These are phyloP conservation scores for Chytridiales sp. DNA, from an alignment of 371 early-diverging fungal species.

Conservation along the genomic window DNA sequence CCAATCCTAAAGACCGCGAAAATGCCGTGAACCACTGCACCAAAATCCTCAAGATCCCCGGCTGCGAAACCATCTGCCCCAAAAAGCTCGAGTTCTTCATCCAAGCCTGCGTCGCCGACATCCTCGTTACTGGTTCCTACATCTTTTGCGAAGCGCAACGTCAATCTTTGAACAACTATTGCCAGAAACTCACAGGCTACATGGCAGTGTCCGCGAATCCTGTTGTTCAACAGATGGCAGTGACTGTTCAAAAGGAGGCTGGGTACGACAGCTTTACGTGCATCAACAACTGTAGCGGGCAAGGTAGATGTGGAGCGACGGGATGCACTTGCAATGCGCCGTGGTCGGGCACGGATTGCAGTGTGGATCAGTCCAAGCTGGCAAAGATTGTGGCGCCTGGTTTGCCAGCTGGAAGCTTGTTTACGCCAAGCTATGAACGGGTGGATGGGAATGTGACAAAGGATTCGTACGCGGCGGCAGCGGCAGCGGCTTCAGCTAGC, in stretches of 20 bases:
- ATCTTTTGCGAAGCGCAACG: slow-evolving; percentile 10
- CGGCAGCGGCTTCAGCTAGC: too few species aligned
- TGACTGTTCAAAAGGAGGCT: neutral
- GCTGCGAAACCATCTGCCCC: slow-evolving; percentile 5
- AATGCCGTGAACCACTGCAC: slow-evolving; percentile 8
- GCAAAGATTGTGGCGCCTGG: too few species aligned
- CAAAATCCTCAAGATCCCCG: slow-evolving; percentile 8
- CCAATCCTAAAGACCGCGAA: too few species aligned
- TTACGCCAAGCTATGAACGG: too few species aligned
- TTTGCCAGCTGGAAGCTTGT: too few species aligned
- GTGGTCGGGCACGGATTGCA: slow-evolving; percentile 20
- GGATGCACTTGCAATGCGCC: slow-evolving; percentile 18
- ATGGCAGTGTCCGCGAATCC: neutral
- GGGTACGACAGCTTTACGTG: slow-evolving; percentile 13
- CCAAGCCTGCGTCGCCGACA: slow-evolving; percentile 14
- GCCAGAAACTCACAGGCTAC: neutral
- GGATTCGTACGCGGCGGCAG: too few species aligned
- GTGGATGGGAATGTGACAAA: too few species aligned
- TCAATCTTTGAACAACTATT: slow-evolving; percentile 3
- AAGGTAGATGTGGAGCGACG: slow-evolving; percentile 4
- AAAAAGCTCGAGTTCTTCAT: neutral
- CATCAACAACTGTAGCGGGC: slow-evolving; percentile 16
- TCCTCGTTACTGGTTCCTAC: slow-evolving; percentile 13
- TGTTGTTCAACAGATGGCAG: too few species aligned
- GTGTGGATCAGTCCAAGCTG: slow-evolving; percentile 3